These are phyloP conservation scores for Diaporthe humulicola DNA, from an alignment of 2,329 filamentous ascomycete genomes.

Conservation along the genomic window DNA sequence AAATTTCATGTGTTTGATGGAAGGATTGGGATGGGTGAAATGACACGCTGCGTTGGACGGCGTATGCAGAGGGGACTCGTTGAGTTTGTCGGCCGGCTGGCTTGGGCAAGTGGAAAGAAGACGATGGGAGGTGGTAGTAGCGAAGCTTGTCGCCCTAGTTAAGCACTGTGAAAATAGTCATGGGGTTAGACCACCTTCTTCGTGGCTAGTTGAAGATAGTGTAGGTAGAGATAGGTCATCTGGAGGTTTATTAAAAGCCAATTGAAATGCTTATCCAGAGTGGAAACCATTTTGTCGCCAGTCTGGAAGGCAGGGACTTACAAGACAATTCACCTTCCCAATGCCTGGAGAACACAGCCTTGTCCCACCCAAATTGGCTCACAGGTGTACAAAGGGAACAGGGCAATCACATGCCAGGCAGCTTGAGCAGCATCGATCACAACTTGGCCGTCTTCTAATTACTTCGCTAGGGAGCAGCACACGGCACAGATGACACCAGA, in stretches of 20 bases:
- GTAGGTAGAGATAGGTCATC: neutral
- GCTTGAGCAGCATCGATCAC: too few relatives aligned
- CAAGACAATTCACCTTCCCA: neutral
- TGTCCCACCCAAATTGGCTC: neutral
- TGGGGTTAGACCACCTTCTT: neutral
- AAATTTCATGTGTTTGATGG: too few relatives aligned
- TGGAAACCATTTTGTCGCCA: neutral
- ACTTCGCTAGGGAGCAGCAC: neutral
- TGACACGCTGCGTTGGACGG: too few relatives aligned
- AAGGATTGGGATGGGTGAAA: too few relatives aligned
- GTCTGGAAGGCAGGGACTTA: too few relatives aligned
- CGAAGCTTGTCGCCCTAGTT: too few relatives aligned
- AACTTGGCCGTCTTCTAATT: neutral
- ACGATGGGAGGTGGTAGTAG: too few relatives aligned
- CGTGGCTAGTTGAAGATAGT: neutral
- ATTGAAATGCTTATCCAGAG: neutral
- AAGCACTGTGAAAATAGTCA: too few relatives aligned
- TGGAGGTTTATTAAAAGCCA: neutral
- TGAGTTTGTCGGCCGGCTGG: too few relatives aligned
- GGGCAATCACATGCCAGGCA: neutral
- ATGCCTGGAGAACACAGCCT: neutral
- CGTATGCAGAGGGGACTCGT: too few relatives aligned
- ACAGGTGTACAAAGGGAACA: neutral
- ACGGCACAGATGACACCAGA: neutral
- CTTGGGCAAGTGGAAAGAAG: too few relatives aligned